Percentiles rank a stretch among this genome's conserved stretches.
Conservation (phyloP, 495 filamentous ascomycete genomes). For the Xylaria cubensis region DNA sequence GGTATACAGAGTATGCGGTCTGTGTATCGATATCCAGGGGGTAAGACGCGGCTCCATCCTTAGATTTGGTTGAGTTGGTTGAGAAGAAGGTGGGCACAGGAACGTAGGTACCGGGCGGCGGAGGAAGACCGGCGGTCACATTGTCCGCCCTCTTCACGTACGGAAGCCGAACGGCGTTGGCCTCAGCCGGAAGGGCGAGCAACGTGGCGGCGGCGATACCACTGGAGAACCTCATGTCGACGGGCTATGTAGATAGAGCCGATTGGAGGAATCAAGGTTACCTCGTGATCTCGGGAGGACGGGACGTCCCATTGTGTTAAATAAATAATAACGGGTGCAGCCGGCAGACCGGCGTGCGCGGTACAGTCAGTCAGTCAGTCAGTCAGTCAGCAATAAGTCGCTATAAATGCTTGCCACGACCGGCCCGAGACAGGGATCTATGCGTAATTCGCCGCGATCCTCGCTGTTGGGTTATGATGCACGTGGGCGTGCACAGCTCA, state of each 20-base stretch:
- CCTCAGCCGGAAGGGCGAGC: constrained; percentile 11
- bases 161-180: constrained; percentile 11
- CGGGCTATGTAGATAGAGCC: constrained; percentile 1
- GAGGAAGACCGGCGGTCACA: constrained; percentile 2
- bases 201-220: constrained; percentile 8
- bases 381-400: constrained; percentile 13
- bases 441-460: constrained; percentile 17
- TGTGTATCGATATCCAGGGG: constrained; percentile 5
- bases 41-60: constrained; percentile 18
- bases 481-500: constrained; percentile 1
- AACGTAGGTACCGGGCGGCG: constrained; percentile 20
- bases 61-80: constrained; percentile 15
- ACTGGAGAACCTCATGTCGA: constrained; percentile 14
- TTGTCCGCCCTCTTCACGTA: constrained; percentile 21
- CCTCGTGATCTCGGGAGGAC: background rate
- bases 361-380: constrained; percentile 16
- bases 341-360: background rate
- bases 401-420: constrained; percentile 5
- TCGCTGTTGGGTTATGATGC: constrained; percentile 14
- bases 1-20: constrained; percentile 20
- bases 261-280: background rate
- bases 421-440: constrained; percentile 15
- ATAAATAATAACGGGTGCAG: constrained; percentile 6
- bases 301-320: constrained; percentile 6
- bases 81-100: constrained; percentile 22